Evolutionary conservation across 2,329 filamentous ascomycete species (phyloP), one percentile per base, ranked within the genome.

Genomic region (Lizonia empirigonia): DNA sequence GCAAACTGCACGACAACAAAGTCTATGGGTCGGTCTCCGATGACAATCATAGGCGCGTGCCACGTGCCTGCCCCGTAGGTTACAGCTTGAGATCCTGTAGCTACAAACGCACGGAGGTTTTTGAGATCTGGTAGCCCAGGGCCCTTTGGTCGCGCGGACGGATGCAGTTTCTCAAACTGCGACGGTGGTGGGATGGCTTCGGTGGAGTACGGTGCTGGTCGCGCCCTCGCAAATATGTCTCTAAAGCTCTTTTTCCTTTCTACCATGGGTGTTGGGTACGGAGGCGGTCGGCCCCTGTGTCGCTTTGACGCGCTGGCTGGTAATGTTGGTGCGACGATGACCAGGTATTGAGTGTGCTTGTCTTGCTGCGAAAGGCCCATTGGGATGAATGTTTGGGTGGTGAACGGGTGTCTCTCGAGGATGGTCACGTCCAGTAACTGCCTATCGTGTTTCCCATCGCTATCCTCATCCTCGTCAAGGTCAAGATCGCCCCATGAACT

Each of bases 41-140:
- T 74, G 13, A 90, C 91, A 12, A 91, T 89, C 93, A 99, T 97
- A 0, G 94, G 94, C 55, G 93, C 91, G 78, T 99, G 94, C 93
- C 87, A 99, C 45, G 91, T 97, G 5, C 91, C 94, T 1, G 89
- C 86, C 1, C 84, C 91, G 72, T 97, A 99, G 2, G 91, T 97
- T 12, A 99, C 90, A 9, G 91, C 92, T 76, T 96, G 91, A 19
- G 82, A 80, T 2, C 85, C 86, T 40, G 81, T 83, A 1, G 90
- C 92, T 46, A 95, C 76, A 70, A 97, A 99, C 0, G 91, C 93
- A 60, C 80, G 82, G 30, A 96, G 64, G 7, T 82, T 80, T 18
- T 72, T 70, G 32, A 96, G 68, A 71, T 97, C 91, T 0, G 94
- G 93, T 15, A 90, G 71, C 0, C 87, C 87, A 62, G 68, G 80